These are phyloP conservation scores for Verticillium isaacii DNA, from an alignment of 2,329 filamentous ascomycete genomes.

Conservation along the genomic window DNA sequence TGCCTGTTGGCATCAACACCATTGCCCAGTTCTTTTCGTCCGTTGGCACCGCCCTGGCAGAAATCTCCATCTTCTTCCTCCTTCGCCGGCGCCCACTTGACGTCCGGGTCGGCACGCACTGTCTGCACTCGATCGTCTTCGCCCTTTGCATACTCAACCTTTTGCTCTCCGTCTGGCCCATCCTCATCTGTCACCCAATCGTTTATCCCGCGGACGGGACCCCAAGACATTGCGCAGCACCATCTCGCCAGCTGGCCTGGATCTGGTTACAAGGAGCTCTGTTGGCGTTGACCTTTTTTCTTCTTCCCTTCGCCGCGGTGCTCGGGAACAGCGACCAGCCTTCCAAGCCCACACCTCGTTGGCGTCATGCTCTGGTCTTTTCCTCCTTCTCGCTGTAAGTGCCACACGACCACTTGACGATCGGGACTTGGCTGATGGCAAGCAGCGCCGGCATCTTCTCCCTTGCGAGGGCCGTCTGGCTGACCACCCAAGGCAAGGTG, in stretches of 20 bases:
- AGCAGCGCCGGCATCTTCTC: neutral
- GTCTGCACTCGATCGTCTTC: neutral
- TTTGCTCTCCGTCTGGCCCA: neutral
- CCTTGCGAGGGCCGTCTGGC: neutral
- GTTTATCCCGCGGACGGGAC: no score
- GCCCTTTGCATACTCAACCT: neutral
- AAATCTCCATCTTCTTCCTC: no score
- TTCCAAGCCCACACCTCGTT: neutral
- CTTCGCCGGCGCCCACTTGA: no score
- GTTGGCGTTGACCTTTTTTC: neutral
- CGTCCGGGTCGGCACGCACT: neutral
- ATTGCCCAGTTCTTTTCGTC: neutral
- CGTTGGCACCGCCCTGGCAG: no score
- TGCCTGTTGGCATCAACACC: no score
- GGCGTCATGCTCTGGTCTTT: neutral
- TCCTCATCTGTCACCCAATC: neutral
- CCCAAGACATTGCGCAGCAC: neutral
- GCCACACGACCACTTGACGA: neutral
- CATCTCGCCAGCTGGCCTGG: neutral
- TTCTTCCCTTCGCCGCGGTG: neutral
- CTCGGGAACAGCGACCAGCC: neutral
- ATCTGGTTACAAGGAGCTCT: neutral
- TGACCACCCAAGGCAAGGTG: neutral
- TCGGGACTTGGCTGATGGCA: neutral
- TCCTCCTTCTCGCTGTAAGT: neutral